phyloP scores from a whole-genome alignment of 768 basidiomycete genomes.

The Holtermanniella nyarrowii region DNA sequence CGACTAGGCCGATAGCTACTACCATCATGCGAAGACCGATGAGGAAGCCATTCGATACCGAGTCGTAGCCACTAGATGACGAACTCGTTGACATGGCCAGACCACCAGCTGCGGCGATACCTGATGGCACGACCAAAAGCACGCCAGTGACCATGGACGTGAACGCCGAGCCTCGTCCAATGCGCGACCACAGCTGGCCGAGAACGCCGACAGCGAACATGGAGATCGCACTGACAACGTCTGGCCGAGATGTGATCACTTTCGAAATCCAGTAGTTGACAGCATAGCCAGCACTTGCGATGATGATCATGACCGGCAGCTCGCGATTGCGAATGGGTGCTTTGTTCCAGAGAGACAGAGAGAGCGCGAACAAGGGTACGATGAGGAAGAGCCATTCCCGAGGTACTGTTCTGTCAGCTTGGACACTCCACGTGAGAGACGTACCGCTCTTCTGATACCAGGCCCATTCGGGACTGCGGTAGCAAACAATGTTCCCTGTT shows the following conservation, averaged over 20 bases:
- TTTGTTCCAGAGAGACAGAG: conserved; percentile 10
- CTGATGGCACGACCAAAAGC: background rate
- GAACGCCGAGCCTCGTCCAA: background rate
- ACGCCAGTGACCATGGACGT: background rate
- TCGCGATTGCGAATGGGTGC: conserved; percentile 9
- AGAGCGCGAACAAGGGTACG: conserved; percentile 9
- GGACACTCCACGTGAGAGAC: background rate
- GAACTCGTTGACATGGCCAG: background rate
- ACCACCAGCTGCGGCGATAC: background rate
- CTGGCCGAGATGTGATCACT: background rate
- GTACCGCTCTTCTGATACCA: conserved; percentile 10
- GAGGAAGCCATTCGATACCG: background rate
- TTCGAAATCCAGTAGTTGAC: conserved; percentile 5
- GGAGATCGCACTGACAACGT: background rate
- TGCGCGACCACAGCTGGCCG: background rate
- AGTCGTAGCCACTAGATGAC: background rate
- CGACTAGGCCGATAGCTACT: background rate
- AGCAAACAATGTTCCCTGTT: conserved; percentile 5
- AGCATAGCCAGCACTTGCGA: conserved; percentile 8
- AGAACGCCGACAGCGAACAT: background rate
- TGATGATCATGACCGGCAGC: conserved; percentile 6
- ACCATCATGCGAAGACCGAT: background rate
- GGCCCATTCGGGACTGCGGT: conserved; percentile 1
- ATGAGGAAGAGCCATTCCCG: conserved; percentile 10
- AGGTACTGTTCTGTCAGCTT: conserved; percentile 1